phyloP scores from a whole-genome alignment of 2,329 filamentous ascomycete genomes.

The Paecilomyces formosus region DNA sequence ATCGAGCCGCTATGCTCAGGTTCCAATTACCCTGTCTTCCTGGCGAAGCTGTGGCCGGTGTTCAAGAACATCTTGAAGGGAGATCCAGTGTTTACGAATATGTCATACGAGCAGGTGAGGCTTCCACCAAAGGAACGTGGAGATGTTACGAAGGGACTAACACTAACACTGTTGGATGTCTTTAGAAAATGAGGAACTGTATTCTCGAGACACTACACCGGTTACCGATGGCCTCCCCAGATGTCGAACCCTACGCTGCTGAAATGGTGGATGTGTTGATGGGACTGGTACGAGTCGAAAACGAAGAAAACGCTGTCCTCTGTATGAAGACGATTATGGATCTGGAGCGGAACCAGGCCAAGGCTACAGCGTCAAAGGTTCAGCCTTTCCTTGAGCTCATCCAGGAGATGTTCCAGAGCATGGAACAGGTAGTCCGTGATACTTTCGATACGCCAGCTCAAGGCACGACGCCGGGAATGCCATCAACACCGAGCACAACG shows the following conservation, averaged over 20 bases:
- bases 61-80: conserved; percentile 80
- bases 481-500: conserved; percentile 44
- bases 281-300: conserved; percentile 80
- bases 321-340: conserved; percentile 99
- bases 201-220: conserved; percentile 92
- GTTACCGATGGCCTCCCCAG: conserved; percentile 64
- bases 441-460: conserved; percentile 75
- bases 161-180: not conserved
- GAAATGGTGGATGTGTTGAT: conserved; percentile 88
- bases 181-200: conserved; percentile 79
- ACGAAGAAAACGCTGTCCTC: conserved; percentile 97
- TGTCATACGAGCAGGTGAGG: conserved; percentile 76
- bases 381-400: conserved; percentile 88
- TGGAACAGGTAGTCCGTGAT: conserved; percentile 89
- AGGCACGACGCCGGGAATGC: conserved; percentile 43
- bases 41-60: conserved; percentile 81
- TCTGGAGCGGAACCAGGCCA: conserved; percentile 85
- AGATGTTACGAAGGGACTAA: not conserved
- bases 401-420: conserved; percentile 89
- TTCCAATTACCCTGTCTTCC: conserved; percentile 68
- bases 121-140: not conserved
- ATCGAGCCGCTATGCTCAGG: conserved; percentile 78
- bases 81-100: conserved; percentile 83
- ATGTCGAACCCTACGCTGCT: conserved; percentile 81
- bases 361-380: conserved; percentile 71